A percentile compares a stretch with the other conserved stretches of the same genome.
phyloP scores from a whole-genome alignment of 805 yeast species.

The Lachancea fermentati region DNA sequence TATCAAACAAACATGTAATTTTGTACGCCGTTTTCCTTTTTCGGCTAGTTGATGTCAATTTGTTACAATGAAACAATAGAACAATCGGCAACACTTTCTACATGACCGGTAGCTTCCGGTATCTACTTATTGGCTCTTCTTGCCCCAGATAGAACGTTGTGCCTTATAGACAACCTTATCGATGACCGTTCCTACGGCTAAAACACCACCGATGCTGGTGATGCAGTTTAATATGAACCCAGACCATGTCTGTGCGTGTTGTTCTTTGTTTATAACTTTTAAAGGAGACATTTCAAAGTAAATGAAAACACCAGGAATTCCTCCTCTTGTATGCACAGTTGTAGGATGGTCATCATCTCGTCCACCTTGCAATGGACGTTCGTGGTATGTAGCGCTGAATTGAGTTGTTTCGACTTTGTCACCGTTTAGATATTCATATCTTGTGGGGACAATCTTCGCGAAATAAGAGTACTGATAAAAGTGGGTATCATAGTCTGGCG shows the following conservation, averaged over 20 bases:
- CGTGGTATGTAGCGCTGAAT: conserved; percentile 83
- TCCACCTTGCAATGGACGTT: conserved; percentile 81
- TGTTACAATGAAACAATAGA: not conserved
- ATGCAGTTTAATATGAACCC: conserved; percentile 77
- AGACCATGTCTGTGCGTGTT: conserved; percentile 62
- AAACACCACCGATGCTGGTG: conserved; percentile 87
- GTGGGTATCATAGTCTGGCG: conserved; percentile 41
- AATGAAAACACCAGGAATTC: conserved; percentile 85
- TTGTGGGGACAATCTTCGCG: conserved; percentile 83
- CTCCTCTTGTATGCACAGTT: conserved; percentile 76
- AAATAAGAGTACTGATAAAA: conserved; percentile 68
- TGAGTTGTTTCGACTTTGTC: conserved; percentile 58
- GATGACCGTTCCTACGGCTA: conserved; percentile 84
- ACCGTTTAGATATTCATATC: conserved; percentile 64
- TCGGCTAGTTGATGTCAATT: too few species aligned
- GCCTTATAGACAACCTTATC: conserved; percentile 90
- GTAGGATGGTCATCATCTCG: conserved; percentile 87
- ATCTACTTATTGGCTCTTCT: conserved; percentile 17
- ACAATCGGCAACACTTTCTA: not conserved
- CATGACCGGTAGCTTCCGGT: not conserved
- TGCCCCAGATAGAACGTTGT: conserved; percentile 53
- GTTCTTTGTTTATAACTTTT: conserved; percentile 82
- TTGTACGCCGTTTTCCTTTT: not conserved
- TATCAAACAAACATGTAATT: not conserved
- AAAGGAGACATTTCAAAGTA: conserved; percentile 89